These are phyloP conservation scores for Didymosphaeria variabile DNA, from an alignment of 2,329 filamentous ascomycete species.

Conservation along the genomic window DNA sequence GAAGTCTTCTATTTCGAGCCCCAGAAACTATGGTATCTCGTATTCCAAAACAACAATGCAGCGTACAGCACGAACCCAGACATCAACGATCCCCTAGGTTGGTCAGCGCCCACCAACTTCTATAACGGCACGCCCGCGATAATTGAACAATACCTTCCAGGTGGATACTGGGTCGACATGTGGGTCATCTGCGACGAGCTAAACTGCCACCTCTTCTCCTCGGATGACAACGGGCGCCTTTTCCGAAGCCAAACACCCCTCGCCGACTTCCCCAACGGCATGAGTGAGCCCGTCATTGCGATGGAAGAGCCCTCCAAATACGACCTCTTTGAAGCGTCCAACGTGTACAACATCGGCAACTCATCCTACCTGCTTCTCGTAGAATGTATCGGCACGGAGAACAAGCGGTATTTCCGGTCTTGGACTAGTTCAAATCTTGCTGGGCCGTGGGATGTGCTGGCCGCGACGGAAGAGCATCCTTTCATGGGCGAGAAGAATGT, in stretches of 20 bases:
- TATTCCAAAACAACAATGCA: conserved; percentile 55
- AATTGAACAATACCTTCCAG: conserved; percentile 45
- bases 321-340: conserved; percentile 51
- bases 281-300: conserved; percentile 49
- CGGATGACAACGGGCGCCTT: conserved; percentile 54
- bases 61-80: conserved; percentile 55
- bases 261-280: conserved; percentile 47
- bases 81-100: conserved; percentile 52
- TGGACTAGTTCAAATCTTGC: conserved; percentile 48
- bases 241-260: conserved; percentile 51
- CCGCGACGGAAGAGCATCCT: conserved; percentile 48
- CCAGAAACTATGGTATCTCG: conserved; percentile 54
- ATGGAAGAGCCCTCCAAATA: conserved; percentile 38
- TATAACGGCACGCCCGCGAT: conserved; percentile 45
- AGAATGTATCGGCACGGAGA: conserved; percentile 51
- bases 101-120: conserved; percentile 51
- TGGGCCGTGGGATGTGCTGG: conserved; percentile 48
- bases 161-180: conserved; percentile 56
- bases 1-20: conserved; percentile 55
- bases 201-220: conserved; percentile 53
- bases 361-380: conserved; percentile 50
- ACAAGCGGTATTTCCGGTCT: conserved; percentile 51
- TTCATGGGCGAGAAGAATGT: conserved; percentile 52
- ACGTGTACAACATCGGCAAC: conserved; percentile 47
- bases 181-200: conserved; percentile 53